These are phyloP conservation scores for Beauveria varroae DNA, from an alignment of 2,329 filamentous ascomycete genomes.

Conservation along the genomic window DNA sequence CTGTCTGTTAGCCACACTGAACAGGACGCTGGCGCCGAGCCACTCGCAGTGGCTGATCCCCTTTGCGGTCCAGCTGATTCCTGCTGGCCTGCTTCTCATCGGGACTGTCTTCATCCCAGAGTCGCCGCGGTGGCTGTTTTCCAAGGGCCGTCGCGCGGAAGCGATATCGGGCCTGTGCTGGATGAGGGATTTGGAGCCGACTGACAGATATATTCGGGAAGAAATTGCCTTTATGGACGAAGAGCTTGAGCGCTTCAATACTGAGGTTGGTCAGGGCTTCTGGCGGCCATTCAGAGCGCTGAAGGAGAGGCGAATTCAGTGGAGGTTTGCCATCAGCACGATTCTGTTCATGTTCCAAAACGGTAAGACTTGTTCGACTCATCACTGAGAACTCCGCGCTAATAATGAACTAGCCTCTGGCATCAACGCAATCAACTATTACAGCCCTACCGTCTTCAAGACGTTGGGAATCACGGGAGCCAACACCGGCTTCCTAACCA, in stretches of 20 bases:
- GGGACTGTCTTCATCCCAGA: conserved; percentile 55
- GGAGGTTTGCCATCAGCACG: conserved; percentile 65
- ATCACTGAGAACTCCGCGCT: neutral
- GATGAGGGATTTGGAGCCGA: conserved; percentile 50
- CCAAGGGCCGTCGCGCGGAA: conserved; percentile 51
- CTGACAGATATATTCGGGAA: conserved; percentile 62
- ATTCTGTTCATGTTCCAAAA: conserved; percentile 78
- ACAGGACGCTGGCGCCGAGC: conserved; percentile 33
- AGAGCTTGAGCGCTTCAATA: conserved; percentile 57
- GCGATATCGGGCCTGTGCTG: conserved; percentile 53
- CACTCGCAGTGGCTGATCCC: conserved; percentile 57
- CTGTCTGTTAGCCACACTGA: too few relatives aligned
- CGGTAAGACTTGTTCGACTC: conserved; percentile 30
- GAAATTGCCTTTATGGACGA: conserved; percentile 65
- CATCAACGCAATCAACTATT: conserved; percentile 77
- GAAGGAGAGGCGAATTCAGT: conserved; percentile 51
- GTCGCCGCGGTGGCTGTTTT: conserved; percentile 63
- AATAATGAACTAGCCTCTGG: conserved; percentile 33
- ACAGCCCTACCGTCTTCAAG: conserved; percentile 40
- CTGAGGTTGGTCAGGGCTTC: conserved; percentile 61
- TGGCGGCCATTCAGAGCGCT: conserved; percentile 62
- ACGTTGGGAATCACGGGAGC: conserved; percentile 39
- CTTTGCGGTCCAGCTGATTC: conserved; percentile 60
- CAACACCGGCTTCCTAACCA: conserved; percentile 46
- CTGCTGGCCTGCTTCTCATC: conserved; percentile 52